Conservation (phyloP, 305 asterid genomes). For the Withania somnifera region DNA sequence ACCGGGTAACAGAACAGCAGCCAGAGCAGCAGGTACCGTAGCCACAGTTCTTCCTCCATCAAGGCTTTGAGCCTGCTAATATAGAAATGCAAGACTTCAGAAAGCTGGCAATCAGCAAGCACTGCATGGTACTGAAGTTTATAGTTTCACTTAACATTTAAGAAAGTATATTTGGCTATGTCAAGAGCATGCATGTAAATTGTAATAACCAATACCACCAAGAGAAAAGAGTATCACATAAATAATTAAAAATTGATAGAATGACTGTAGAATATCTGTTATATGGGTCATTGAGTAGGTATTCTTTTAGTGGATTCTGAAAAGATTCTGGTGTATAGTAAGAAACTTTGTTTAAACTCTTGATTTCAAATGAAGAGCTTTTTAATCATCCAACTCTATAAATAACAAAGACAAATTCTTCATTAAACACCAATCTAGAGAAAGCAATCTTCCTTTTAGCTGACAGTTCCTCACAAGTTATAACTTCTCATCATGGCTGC, state of each 20-base stretch:
- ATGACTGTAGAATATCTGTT: not conserved
- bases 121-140: not conserved
- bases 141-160: not conserved
- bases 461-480: not conserved
- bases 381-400: not conserved
- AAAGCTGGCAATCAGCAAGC: not conserved
- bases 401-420: not conserved
- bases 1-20: not conserved
- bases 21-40: not conserved
- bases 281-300: not conserved
- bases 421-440: not conserved
- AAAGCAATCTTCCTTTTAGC: not conserved
- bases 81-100: not conserved
- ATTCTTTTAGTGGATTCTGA: not conserved
- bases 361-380: not conserved
- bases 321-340: not conserved
- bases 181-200: not conserved
- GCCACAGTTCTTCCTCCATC: not conserved
- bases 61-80: not conserved
- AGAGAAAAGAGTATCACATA: not conserved
- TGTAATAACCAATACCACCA: not conserved
- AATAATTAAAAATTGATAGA: not conserved
- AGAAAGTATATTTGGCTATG: not conserved
- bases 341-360: not conserved
- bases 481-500: slow-evolving; percentile 11